phyloP scores from a whole-genome alignment of 1,284 basidiomycete genomes.

The Rhodofomes roseus region DNA sequence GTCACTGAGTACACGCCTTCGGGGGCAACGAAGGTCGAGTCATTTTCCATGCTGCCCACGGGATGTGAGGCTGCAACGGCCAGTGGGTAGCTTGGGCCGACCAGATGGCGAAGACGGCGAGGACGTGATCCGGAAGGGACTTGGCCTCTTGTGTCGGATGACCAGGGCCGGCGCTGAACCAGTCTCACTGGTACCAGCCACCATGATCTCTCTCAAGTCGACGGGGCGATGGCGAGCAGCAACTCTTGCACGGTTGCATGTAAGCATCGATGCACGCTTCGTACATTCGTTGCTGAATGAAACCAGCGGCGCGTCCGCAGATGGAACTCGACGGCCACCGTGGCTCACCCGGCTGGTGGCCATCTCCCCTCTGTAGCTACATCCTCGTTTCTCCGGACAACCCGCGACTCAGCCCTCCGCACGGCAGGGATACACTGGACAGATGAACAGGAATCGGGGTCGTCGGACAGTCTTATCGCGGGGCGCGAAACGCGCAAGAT shows the following conservation, averaged over 20 bases:
- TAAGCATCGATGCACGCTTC: constrained; percentile 1
- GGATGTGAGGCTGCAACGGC: not conserved
- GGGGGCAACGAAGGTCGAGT: constrained; percentile 77
- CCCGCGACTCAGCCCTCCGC: constrained; percentile 65
- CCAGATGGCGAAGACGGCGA: not conserved
- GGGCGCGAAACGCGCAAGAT: constrained; percentile 86
- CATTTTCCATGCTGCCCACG: constrained; percentile 61
- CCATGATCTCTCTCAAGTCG: constrained; percentile 22
- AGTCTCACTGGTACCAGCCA: constrained; percentile 8
- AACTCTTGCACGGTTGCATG: constrained; percentile 10
- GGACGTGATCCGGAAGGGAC: not conserved
- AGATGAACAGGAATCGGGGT: constrained; percentile 50
- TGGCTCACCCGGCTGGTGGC: constrained; percentile 71
- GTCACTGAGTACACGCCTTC: constrained; percentile 84
- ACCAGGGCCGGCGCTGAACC: not conserved
- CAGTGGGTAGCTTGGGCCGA: not conserved
- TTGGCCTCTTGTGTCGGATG: not conserved
- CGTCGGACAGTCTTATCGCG: constrained; percentile 49
- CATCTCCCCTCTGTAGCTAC: constrained; percentile 66
- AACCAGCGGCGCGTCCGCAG: constrained; percentile 28
- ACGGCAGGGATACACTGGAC: constrained; percentile 70
- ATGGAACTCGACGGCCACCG: constrained; percentile 43
- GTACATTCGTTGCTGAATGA: not conserved
- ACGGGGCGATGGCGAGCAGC: constrained; percentile 14
- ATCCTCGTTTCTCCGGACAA: constrained; percentile 57